Conservation (phyloP, 805 yeast genomes). For the Spathaspora sp. region DNA sequence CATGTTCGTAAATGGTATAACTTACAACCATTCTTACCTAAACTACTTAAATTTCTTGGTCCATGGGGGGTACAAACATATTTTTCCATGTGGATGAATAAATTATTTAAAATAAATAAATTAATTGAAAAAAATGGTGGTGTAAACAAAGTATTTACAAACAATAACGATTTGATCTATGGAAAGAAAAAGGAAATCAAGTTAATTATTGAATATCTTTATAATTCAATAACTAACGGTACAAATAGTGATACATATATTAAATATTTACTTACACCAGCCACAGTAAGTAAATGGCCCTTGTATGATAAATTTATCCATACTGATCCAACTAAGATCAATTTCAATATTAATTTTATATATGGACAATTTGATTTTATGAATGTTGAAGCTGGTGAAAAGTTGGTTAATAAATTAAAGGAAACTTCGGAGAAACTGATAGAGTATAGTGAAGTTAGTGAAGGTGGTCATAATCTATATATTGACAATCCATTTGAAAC, state of each 20-base stretch:
- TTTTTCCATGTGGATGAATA: constrained; percentile 38
- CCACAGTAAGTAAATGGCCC: constrained; percentile 65
- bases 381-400: constrained; percentile 54
- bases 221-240: constrained; percentile 37
- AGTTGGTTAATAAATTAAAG: constrained; percentile 22
- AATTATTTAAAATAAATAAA: constrained; percentile 36
- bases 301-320: constrained; percentile 51
- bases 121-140: constrained; percentile 31
- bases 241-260: constrained; percentile 39
- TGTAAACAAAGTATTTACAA: constrained; percentile 16
- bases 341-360: constrained; percentile 40
- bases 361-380: constrained; percentile 78
- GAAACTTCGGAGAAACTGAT: constrained; percentile 2
- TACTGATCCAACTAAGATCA: constrained; percentile 8
- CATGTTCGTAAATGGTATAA: constrained; percentile 35
- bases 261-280: constrained; percentile 49
- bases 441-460: constrained; percentile 21
- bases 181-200: constrained; percentile 36
- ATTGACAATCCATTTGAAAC: constrained; percentile 44
- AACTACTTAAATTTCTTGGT: constrained; percentile 42
- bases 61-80: constrained; percentile 38
- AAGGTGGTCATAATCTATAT: constrained; percentile 44
- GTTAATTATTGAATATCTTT: constrained; percentile 37
- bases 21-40: constrained; percentile 43
- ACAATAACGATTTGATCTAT: constrained; percentile 27